Evolutionary conservation across 1,284 basidiomycete genomes (phyloP).

Genomic region (Phaffia rhodozyma): DNA sequence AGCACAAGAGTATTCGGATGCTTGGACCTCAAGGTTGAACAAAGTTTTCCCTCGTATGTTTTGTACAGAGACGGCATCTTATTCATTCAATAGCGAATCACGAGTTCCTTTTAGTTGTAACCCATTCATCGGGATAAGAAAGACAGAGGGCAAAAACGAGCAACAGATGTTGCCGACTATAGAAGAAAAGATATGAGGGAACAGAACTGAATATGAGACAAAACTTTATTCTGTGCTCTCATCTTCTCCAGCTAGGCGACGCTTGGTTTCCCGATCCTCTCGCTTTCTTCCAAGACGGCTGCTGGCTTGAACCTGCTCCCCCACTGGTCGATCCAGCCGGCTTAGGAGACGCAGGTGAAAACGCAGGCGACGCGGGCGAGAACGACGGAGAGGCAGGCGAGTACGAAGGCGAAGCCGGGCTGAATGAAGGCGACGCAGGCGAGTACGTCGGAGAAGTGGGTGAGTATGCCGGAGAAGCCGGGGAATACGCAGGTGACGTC

Average conservation of each 20-base stretch:
- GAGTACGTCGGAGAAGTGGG: constrained; percentile 77
- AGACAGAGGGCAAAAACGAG: too few species aligned
- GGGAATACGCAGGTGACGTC: constrained; percentile 46
- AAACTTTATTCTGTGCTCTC: not conserved
- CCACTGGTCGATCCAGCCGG: not conserved
- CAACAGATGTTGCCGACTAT: too few species aligned
- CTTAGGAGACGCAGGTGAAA: not conserved
- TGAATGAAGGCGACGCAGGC: constrained; percentile 51
- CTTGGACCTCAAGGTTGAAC: too few species aligned
- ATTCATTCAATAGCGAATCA: too few species aligned
- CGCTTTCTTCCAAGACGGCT: constrained; percentile 4
- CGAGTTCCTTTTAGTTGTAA: too few species aligned
- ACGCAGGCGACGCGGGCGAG: constrained; percentile 32
- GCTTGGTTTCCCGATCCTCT: not conserved
- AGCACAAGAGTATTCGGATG: too few species aligned
- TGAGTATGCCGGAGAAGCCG: constrained; percentile 70
- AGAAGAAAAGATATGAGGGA: too few species aligned
- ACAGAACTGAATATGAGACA: too few species aligned
- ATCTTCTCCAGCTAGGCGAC: constrained; percentile 6
- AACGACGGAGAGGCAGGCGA: constrained; percentile 46
- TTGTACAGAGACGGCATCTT: too few species aligned
- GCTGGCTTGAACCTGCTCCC: not conserved
- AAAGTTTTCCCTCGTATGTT: too few species aligned
- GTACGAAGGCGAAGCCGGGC: constrained; percentile 17
- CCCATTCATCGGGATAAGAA: too few species aligned